Conservation (phyloP, 1,284 basidiomycete species). For the Neonothopanus nambi region DNA sequence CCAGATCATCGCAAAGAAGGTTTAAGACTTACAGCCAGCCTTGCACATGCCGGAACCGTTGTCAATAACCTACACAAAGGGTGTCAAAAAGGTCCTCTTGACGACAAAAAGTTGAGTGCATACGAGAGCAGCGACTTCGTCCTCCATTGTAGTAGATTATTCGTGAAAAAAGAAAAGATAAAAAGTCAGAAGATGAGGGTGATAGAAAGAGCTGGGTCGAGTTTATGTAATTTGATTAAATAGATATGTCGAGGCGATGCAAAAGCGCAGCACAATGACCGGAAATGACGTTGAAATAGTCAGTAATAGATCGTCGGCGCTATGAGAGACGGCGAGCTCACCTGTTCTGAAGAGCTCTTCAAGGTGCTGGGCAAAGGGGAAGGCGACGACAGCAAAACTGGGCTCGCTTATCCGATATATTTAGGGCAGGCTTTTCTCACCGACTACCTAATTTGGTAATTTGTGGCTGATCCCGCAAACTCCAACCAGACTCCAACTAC, state of each 20-base stretch:
- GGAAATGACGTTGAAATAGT: not conserved
- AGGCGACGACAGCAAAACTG: not conserved
- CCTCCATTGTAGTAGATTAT: conserved; percentile 34
- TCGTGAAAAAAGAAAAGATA: conserved; percentile 9
- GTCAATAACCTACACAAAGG: conserved; percentile 49
- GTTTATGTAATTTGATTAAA: conserved; percentile 7
- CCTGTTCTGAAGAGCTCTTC: not conserved
- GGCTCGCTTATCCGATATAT: conserved; percentile 7
- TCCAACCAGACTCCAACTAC: no score
- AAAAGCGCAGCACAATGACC: conserved; percentile 8
- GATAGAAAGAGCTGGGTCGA: conserved; percentile 7
- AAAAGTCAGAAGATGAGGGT: conserved; percentile 6
- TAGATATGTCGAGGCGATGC: conserved; percentile 8
- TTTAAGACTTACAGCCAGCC: conserved; percentile 49
- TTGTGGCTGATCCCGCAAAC: no score
- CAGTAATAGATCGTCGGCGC: not conserved
- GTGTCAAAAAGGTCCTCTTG: not conserved
- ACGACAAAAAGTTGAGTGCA: conserved; percentile 12
- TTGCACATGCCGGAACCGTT: conserved; percentile 76
- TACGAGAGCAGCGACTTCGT: conserved; percentile 48
- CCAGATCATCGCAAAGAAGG: conserved; percentile 10
- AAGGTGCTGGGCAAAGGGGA: conserved; percentile 11
- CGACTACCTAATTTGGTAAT: no score
- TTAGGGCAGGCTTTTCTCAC: conserved; percentile 7
- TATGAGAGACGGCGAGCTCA: conserved; percentile 8